These are phyloP conservation scores for Cladosporium sp. DNA, from an alignment of 2,329 filamentous ascomycete genomes.

Conservation along the genomic window DNA sequence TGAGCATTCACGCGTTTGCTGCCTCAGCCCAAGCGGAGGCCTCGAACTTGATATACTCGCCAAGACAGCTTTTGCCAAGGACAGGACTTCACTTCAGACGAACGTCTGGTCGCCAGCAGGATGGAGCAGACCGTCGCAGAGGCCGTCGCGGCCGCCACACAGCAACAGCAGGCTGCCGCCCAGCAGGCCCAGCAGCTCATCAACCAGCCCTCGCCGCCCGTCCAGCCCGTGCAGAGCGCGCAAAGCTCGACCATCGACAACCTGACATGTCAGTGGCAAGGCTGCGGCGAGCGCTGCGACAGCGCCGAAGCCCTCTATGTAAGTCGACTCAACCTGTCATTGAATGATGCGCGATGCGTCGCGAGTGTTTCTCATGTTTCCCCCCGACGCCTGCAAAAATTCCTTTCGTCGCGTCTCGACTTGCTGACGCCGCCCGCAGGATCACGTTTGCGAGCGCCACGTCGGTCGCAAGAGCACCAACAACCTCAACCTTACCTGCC, in stretches of 20 bases:
- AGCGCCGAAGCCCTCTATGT: slow-evolving; percentile 58
- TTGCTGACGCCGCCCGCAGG: slow-evolving; percentile 47
- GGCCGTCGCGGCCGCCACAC: not conserved
- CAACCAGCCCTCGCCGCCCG: slow-evolving; percentile 22
- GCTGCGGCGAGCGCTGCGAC: slow-evolving; percentile 54
- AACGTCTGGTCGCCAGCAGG: not conserved
- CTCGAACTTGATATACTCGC: not conserved
- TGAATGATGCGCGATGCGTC: not conserved
- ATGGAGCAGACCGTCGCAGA: slow-evolving; percentile 3
- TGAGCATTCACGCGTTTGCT: not conserved
- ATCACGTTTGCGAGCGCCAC: slow-evolving; percentile 97
- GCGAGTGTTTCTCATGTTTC: not conserved
- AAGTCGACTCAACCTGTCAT: slow-evolving; percentile 28
- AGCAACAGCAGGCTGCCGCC: slow-evolving; percentile 21
- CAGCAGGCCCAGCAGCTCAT: slow-evolving; percentile 21
- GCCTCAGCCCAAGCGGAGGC: not conserved
- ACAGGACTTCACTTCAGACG: not conserved
- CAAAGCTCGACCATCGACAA: slow-evolving; percentile 36
- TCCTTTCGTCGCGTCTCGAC: not conserved
- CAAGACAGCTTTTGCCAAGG: slow-evolving; percentile 5
- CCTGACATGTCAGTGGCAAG: slow-evolving; percentile 55
- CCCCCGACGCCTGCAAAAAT: not conserved
- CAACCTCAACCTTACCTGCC: slow-evolving; percentile 94
- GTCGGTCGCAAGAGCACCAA: slow-evolving; percentile 98
- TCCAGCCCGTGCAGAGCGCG: slow-evolving; percentile 24